Evolutionary conservation across 2,329 filamentous ascomycete genomes (phyloP), one percentile per base, ranked within the genome.

Genomic region (Leptographium radiaticola): DNA sequence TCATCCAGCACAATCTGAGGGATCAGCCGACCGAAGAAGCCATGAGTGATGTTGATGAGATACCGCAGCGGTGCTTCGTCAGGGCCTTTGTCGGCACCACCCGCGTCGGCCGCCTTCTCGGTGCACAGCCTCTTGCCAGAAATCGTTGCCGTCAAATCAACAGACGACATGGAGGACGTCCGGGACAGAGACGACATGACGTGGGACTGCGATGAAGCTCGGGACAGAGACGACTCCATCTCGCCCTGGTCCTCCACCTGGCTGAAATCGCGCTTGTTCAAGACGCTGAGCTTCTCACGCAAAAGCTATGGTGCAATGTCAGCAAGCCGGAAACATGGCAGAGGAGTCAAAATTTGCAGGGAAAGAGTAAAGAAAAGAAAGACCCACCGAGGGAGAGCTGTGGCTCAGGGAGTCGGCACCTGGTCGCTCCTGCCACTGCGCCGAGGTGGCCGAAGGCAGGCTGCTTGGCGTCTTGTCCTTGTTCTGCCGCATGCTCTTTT

Each of bases 1-100:
- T 56, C 54, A 34, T 13, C 11, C n/a, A 58, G 54, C 8, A 33
- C 42, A 1, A 58, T 10, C 45, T 53, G 53, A n/a, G 53, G 55
- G 12, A 57, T 18, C 10, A 51, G 12, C 7, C 49, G 55, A 38
- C 40, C 38, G 8, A 46, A 16, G 15, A 13, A 25, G n/a, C 42
- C 20, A 46, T 52, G 40, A 11, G 54, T 44, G 1, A 57, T 49
- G 36, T 52, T 57, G 33, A 58, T 33, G 20, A 49, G 49, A 42
- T 58, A 58, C n/a, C 49, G 48, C 9, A 57, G 44, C 45, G 15
- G 13, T 11, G 53, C 53, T 6, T 49, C n/a, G 16, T 43, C 20
- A 1, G 55, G 52, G 10, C 46, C 38, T 16, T 48, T 51, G 15
- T 20, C 34, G 9, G 20, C 8, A 13, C 11, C 36, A 12, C 6